phyloP scores from a whole-genome alignment of 805 yeast genomes.

The Ogataea pilisensis region DNA sequence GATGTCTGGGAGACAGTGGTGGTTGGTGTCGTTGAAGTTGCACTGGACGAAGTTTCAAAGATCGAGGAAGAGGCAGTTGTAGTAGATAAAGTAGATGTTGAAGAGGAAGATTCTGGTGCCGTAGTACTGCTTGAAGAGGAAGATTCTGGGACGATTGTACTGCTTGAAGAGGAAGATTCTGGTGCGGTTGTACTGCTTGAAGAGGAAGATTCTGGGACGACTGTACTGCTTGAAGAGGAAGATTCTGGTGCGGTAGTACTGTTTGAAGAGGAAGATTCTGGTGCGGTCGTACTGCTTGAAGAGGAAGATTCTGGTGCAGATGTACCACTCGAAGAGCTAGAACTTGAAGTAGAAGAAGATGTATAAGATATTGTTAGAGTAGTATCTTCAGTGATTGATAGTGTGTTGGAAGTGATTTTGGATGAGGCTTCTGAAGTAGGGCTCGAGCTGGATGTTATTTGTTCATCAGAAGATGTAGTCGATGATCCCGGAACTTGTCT shows the following conservation, averaged over 20 bases:
- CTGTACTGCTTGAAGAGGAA: slow-evolving; percentile 4
- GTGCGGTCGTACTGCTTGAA: slow-evolving; percentile 11
- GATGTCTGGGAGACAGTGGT: slow-evolving; percentile 17
- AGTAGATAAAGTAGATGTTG: slow-evolving; percentile 21
- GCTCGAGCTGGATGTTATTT: neutral
- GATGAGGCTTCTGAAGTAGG: too few relatives aligned
- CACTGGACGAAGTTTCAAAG: slow-evolving; percentile 18
- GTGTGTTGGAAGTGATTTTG: slow-evolving; percentile 5
- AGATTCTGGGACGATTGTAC: slow-evolving; percentile 19
- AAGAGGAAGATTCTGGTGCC: slow-evolving; percentile 19
- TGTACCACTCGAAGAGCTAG: slow-evolving; percentile 10
- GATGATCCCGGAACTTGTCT: slow-evolving; percentile 4
- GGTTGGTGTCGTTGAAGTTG: slow-evolving; percentile 23
- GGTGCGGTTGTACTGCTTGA: slow-evolving; percentile 10
- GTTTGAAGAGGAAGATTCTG: slow-evolving; percentile 5
- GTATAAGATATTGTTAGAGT: slow-evolving; percentile 5
- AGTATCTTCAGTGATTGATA: slow-evolving; percentile 5
- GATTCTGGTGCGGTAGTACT: slow-evolving; percentile 8
- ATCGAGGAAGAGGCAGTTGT: slow-evolving; percentile 21
- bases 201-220: slow-evolving; percentile 19
- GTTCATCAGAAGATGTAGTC: neutral
- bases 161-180: slow-evolving; percentile 5
- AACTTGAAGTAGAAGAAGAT: slow-evolving; percentile 11
- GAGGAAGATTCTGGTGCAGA: slow-evolving; percentile 6
- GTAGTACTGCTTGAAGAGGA: slow-evolving; percentile 20